Base-by-base conservation (phyloP, 2,329 filamentous ascomycete species). In the Sphaerulina vaccinii region DNA sequence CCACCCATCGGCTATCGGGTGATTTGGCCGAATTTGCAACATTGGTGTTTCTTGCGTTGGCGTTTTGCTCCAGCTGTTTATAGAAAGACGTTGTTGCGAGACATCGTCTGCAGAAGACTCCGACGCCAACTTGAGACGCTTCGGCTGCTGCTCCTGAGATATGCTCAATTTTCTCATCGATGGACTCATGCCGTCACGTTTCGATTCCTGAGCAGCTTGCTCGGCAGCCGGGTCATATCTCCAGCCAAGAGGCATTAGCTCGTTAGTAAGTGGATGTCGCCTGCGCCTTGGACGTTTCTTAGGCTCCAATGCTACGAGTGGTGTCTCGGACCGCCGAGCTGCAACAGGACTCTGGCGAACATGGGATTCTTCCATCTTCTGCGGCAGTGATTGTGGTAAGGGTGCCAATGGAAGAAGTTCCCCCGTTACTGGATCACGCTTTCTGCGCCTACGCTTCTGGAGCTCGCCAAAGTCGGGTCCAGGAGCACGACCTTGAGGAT, bases 211-310 rank as follows among this genome's bases (percentile, higher is more conserved):
- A 13, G 49, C 41, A 6, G 19, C 38, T 13, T 40, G 7, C 16
- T 50, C 48, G 1, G 51, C 54, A 10, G 58, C 40, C 0, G 61
- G 61, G 21, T 67, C 54, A 22, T 62, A 66, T 8, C 46, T 44
- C 62, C 62, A 67, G 16, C 62, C 64, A n/a, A 65, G 43, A 19
- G 65, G 65, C 66, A 68, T 68, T 2, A 68, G 53, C 45, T 65
- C 64, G 5, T 58, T 54, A 2, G 66, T 68, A 11, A 59, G 11
- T 2, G 65, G 65, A 57, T 68, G 65, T 18, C 65, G 42, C 50
- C 57, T 57, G 2, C 65, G 61, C 44, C 65, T 52, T 6, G 42
- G 57, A 11, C 63, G 56, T 44, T 66, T 67, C 18, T 57, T 27
- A 19, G 16, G 39, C 13, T 45, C 39, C 24, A 49, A 13, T 15